phyloP scores from a whole-genome alignment of 2,329 filamentous ascomycete genomes.

The Trichoderma afroharzianum region DNA sequence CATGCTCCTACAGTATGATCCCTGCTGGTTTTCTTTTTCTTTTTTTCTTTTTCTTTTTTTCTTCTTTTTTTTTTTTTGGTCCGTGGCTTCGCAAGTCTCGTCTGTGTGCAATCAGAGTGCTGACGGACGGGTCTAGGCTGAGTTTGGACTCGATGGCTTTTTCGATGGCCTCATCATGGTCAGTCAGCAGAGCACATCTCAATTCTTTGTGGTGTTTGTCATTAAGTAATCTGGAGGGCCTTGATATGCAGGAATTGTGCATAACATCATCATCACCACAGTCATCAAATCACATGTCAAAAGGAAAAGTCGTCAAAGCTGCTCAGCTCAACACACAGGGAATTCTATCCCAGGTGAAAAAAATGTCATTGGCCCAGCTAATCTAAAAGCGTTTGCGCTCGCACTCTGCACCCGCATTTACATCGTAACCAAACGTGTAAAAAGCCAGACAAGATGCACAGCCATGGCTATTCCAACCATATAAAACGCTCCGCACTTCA shows the following conservation, averaged over 20 bases:
- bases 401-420: background rate
- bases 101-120: background rate
- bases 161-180: background rate
- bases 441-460: background rate
- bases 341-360: constrained; percentile 1
- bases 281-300: background rate
- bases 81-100: background rate
- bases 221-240: background rate
- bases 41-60: too few relatives aligned
- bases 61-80: too few relatives aligned
- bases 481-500: background rate
- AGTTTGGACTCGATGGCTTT: background rate
- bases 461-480: background rate
- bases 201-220: background rate
- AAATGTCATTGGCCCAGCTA: constrained; percentile 11
- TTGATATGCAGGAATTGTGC: background rate
- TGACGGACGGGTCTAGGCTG: background rate
- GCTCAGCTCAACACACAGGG: background rate
- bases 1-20: too few relatives aligned
- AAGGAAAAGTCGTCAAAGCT: background rate
- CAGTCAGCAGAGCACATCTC: background rate
- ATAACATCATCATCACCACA: background rate
- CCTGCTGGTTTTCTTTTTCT: background rate
- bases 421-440: background rate
- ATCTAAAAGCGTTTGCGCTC: background rate